Evolutionary conservation across 148 eudicot species (phyloP), one percentile per base, ranked within the genome.

Genomic region (Arctostaphylos glauca): DNA sequence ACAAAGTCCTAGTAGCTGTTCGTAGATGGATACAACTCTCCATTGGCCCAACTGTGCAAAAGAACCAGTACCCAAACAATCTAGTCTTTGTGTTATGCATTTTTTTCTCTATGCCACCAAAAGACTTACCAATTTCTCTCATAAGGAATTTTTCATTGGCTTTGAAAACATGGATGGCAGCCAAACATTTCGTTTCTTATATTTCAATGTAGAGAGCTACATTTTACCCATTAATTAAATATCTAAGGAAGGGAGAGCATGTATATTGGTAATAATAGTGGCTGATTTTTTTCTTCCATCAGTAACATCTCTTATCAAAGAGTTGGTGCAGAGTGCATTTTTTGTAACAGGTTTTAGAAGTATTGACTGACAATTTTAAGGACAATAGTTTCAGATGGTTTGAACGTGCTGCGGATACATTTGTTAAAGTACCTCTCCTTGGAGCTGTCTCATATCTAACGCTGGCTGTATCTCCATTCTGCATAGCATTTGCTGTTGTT

Each of bases 401-500:
- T 88, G 88, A 91, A 84, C 97, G 79, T 81, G 93, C 95, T 79
- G 95, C 91, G 5, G 94, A 88, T 81, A 83, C 96, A 21, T 92
- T 82, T 84, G 83, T 97, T 72, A 91, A 94, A 88, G 84, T 94
- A 83, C 99, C 98, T 23, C 77, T 92, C 56, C 81, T 97, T 79
- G 99, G 99, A 90, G 92, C 91, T 74, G 91, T 93, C 67, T 97
- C 99, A 76, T 87, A 93, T 89, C 86, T 97, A 86, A 90, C 97
- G 12, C 62, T 97, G 66, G 96, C 92, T 53, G 91, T 97, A 83
- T 89, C 94, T 84, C 99, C 98, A 68, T 93, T 93, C 93, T 97
- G 99, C 89, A 87, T 94, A 81, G 87, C 90, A 19, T 92, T 94
- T 86, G 91, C 97, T 81, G 92, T 90, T 84, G 84, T 93, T 80